Percentiles rank a stretch among this genome's conserved stretches.
phyloP scores from a whole-genome alignment of 164 flowering plant genomes.

The Cinnamomum micranthum region DNA sequence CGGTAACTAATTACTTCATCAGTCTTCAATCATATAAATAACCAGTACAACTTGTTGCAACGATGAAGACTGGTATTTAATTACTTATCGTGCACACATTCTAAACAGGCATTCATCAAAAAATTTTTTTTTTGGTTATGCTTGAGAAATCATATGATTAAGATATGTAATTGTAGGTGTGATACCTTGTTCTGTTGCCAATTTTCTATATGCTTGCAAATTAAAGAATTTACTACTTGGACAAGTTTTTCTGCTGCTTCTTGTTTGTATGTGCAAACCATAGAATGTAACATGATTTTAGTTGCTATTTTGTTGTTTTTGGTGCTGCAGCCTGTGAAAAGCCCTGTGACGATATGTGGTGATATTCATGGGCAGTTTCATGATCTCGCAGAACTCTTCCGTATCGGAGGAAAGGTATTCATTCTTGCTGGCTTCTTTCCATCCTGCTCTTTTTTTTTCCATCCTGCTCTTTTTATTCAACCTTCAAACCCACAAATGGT shows the following conservation, averaged over 20 bases:
- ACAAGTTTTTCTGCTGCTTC: no score
- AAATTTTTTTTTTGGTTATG: not conserved
- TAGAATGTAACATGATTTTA: not conserved
- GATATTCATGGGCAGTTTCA: constrained; percentile 97
- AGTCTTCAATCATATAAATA: not conserved
- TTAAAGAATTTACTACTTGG: no score
- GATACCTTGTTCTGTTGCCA: no score
- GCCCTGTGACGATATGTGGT: constrained; percentile 95
- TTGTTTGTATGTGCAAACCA: not conserved
- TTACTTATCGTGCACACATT: not conserved
- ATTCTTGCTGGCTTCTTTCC: not conserved
- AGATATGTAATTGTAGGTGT: not conserved
- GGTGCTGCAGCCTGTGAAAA: constrained; percentile 80
- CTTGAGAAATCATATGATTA: not conserved
- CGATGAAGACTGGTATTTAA: not conserved
- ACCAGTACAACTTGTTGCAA: not conserved
- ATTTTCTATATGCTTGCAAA: no score
- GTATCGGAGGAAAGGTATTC: constrained; percentile 89
- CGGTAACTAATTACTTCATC: not conserved
- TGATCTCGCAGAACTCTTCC: constrained; percentile 93
- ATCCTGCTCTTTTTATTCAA: not conserved
- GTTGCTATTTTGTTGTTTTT: not conserved
- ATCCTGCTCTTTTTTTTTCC: not conserved
- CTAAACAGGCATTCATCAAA: not conserved
- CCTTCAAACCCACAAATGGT: not conserved